Percentiles rank a stretch among this genome's conserved stretches.
phyloP scores from a whole-genome alignment of 140 eudicot species.

The Cichorium intybus region DNA sequence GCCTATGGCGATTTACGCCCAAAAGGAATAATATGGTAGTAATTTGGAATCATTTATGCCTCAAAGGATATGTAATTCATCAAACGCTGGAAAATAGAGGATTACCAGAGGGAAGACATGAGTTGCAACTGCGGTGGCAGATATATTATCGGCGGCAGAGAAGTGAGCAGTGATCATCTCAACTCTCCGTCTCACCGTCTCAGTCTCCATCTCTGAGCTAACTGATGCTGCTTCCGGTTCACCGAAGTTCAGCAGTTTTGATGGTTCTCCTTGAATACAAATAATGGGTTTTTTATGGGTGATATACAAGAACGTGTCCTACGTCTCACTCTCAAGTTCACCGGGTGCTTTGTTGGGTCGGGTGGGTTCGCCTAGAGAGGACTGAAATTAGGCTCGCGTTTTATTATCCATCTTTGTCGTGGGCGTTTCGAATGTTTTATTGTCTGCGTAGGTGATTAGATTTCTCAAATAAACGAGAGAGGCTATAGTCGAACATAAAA shows the following conservation, averaged over 20 bases:
- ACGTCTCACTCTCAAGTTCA: conserved; percentile 18
- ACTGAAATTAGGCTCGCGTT: no score
- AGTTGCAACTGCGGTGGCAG: conserved; percentile 25
- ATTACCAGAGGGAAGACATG: conserved; percentile 36
- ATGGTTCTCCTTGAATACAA: conserved; percentile 6
- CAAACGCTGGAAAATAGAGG: neutral
- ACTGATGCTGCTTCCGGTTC: conserved; percentile 8
- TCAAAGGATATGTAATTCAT: neutral
- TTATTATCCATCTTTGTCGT: neutral
- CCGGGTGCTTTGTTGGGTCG: conserved; percentile 7
- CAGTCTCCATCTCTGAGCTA: conserved; percentile 20
- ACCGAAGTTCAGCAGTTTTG: conserved; percentile 4
- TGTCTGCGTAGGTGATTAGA: neutral
- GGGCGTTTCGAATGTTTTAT: neutral
- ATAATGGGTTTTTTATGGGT: conserved; percentile 21
- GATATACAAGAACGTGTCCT: conserved; percentile 27
- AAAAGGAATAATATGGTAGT: neutral
- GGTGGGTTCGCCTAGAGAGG: conserved; percentile 1
- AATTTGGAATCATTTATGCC: neutral
- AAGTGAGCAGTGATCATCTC: conserved; percentile 29
- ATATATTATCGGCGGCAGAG: conserved; percentile 20
- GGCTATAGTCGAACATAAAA: no score
- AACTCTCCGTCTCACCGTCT: conserved; percentile 32
- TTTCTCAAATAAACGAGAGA: neutral
- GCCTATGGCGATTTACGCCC: neutral